phyloP scores from a whole-genome alignment of 2,329 filamentous ascomycete species.

The Cryphonectria nitschkei region DNA sequence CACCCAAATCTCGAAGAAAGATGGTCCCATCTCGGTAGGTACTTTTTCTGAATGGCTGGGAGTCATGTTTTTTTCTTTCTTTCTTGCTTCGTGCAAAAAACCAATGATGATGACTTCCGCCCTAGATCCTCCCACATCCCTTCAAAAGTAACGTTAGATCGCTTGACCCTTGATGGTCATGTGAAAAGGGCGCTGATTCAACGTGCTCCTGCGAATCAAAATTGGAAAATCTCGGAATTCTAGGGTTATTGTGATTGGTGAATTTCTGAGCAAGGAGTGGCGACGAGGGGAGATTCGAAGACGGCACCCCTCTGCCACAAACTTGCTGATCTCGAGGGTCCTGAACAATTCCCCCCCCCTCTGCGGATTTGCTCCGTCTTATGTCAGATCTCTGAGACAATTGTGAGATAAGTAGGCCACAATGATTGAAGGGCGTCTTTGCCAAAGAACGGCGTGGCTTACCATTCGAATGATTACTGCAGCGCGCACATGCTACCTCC shows the following conservation, averaged over 20 bases:
- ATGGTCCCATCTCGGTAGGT: not conserved
- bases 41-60: not conserved
- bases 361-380: no score
- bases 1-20: not conserved
- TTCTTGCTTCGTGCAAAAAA: not conserved
- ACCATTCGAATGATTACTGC: not conserved
- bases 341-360: no score
- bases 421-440: not conserved
- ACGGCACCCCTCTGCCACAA: no score
- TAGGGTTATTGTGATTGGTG: no score
- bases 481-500: not conserved
- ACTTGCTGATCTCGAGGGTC: no score
- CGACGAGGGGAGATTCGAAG: no score
- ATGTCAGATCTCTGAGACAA: not conserved
- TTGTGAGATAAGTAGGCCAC: not conserved
- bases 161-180: not conserved
- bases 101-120: not conserved
- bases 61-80: not conserved
- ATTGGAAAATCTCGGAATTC: no score
- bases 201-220: no score
- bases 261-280: no score
- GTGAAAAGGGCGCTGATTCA: not conserved
- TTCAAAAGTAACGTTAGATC: not conserved
- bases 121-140: not conserved
- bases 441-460: not conserved